Evolutionary conservation across 108 stramenopile genomes (phyloP), one percentile per base, ranked within the genome.

Genomic region (Nannochloropsis gaditana): DNA sequence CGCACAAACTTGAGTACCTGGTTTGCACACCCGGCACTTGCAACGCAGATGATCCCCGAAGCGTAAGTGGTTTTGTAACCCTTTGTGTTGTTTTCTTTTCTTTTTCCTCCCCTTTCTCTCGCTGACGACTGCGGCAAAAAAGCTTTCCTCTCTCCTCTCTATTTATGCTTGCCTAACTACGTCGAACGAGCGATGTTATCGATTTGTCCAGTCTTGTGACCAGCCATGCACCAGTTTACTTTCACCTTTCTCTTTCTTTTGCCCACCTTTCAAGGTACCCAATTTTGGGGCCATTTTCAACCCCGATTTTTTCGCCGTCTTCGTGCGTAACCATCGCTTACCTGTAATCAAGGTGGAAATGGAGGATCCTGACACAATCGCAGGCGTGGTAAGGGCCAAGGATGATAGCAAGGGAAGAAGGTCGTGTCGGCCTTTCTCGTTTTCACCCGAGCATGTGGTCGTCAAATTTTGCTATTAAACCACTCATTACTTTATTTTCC

Each of bases 1-100:
- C 15, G 59, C 59, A 73, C 8, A 73, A 73, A 8, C n/a, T 73
- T 15, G 59, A 73, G 59, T 73, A 73, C n/a, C n/a, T 73, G n/a
- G n/a, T 73, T 15, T 73, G 59, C 6, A 73, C 59, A n/a, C 59
- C 59, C n/a, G 59, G 59, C 59, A 73, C 59, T n/a, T 73, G 59
- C n/a, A 73, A 73, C 59, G 59, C 59, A n/a, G 59, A 73, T 4
- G 59, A 73, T 6, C 3, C 59, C 59, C 59, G 59, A 73, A n/a
- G 59, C 59, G 6, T 4, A 6, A n/a, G 8, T 73, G 59, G 59
- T n/a, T 73, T n/a, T 73, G 19, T n/a, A 0, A 6, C 59, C 59
- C 15, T 6, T 73, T 15, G 15, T n/a, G 2, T n/a, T 5, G n/a
- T 73, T 4, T 15, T 8, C 0, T 5, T 2, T 73, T 73, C n/a